phyloP scores from a whole-genome alignment of 495 filamentous ascomycete species.

The Podospora didyma region DNA sequence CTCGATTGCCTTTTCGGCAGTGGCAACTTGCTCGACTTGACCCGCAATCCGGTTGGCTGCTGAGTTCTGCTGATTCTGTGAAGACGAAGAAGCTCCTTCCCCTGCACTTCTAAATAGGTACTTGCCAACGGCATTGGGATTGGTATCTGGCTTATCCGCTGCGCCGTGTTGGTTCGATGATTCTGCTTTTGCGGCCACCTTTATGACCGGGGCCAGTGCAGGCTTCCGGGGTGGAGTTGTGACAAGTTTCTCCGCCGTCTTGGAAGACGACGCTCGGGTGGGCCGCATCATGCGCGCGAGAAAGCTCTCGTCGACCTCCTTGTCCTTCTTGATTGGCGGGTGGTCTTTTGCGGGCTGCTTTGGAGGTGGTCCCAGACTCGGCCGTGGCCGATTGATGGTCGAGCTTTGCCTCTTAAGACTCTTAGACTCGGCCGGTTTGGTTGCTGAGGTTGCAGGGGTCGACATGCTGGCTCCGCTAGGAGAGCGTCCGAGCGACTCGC shows the following conservation, averaged over 20 bases:
- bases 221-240: constrained; percentile 37
- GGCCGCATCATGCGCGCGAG: constrained; percentile 91
- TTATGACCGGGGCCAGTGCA: constrained; percentile 13
- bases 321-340: constrained; percentile 36
- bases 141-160: constrained; percentile 15
- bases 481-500: constrained; percentile 32
- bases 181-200: background rate
- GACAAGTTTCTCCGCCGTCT: constrained; percentile 65
- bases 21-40: constrained; percentile 15
- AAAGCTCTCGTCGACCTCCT: constrained; percentile 67
- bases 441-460: constrained; percentile 14
- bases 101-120: constrained; percentile 1
- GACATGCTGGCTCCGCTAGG: constrained; percentile 45
- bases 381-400: constrained; percentile 38
- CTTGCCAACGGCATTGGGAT: constrained; percentile 18
- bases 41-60: constrained; percentile 15
- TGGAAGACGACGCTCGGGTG: constrained; percentile 73
- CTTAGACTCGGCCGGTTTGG: constrained; percentile 16
- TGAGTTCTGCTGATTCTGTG: background rate
- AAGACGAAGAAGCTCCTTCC: background rate
- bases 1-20: constrained; percentile 23
- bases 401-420: constrained; percentile 39
- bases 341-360: constrained; percentile 39
- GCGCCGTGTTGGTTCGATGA: too few relatives aligned
- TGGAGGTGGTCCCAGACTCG: constrained; percentile 49